Base-by-base conservation (phyloP, 352 stramenopile genomes). In the Phytophthora citricola region DNA sequence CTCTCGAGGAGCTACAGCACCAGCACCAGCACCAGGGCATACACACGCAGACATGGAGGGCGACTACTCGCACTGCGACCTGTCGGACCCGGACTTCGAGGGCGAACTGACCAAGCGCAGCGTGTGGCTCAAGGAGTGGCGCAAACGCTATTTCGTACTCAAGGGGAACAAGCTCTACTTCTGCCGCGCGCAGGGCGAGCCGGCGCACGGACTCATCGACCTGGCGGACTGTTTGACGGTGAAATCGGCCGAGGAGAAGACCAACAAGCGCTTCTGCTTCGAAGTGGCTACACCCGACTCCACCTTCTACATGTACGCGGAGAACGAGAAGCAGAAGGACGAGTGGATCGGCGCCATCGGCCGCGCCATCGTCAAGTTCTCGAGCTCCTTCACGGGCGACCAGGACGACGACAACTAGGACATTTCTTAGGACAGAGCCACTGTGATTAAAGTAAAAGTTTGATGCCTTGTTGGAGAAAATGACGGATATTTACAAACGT, bases 291-390 rank as follows among this genome's bases (percentile, higher is more conserved):
- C 91, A 58, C 85, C 87, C 20, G 85, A 97, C 66, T 88, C 80
- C 14, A 95, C 89, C 17, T 97, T 92, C 75, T 97, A 97, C 76
- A 96, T 97, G 87, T 95, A 94, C 76, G 91, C 91, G 27, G 87
- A 96, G 69, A 94, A 84, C 60, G 91, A 97, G 66, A 89, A 95
- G 78, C 87, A 95, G 43, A 97, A 97, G 78, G 88, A 97, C 76
- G 89, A 96, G 65, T 97, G 91, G 91, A 97, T 97, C 65, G 97
- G 97, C 36, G 94, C 94, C 46, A 98, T 99, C 46, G 97, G 97
- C 44, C 95, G 96, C 60, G 92, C 97, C 24, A 99, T 99, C 79
- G 97, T 99, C 65, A 97, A 98, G 68, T 98, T 97, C 80, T 98
- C 93, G 7, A 97, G 86, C 67, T 99, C 96, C 8, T 99, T 98